Conservation (phyloP, 2,329 filamentous ascomycete genomes). For the Talaromyces sp. region DNA sequence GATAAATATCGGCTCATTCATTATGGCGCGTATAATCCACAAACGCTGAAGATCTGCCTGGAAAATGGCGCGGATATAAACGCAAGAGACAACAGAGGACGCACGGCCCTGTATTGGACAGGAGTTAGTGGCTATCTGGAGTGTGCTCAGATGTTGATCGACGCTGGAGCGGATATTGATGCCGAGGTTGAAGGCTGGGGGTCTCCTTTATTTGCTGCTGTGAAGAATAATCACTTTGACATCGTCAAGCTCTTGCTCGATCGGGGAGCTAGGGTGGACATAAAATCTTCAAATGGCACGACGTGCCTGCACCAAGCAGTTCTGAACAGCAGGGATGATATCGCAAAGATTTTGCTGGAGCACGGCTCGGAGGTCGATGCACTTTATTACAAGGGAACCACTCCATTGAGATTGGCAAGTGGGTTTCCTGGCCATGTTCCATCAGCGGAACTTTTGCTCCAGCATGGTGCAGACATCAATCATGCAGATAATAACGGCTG, state of each 20-base stretch:
- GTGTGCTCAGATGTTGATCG: not conserved
- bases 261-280: not conserved
- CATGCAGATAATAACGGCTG: not conserved
- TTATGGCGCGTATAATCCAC: not conserved
- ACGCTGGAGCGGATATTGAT: not conserved
- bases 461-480: not conserved
- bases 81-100: not conserved
- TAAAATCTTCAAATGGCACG: not conserved
- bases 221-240: not conserved
- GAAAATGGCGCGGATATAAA: not conserved
- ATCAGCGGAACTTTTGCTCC: not conserved
- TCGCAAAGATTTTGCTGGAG: not conserved
- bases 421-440: not conserved
- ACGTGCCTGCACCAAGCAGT: not conserved
- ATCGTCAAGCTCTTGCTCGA: not conserved
- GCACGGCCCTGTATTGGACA: not conserved
- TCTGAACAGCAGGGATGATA: not conserved
- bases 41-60: not conserved
- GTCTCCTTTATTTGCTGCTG: not conserved
- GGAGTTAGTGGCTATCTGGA: not conserved
- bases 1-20: not conserved
- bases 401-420: not conserved
- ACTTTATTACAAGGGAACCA: not conserved
- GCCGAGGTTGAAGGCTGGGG: not conserved
- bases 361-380: not conserved